These are phyloP conservation scores for Trichothecium roseum DNA, from an alignment of 2,329 filamentous ascomycete species.

Conservation along the genomic window DNA sequence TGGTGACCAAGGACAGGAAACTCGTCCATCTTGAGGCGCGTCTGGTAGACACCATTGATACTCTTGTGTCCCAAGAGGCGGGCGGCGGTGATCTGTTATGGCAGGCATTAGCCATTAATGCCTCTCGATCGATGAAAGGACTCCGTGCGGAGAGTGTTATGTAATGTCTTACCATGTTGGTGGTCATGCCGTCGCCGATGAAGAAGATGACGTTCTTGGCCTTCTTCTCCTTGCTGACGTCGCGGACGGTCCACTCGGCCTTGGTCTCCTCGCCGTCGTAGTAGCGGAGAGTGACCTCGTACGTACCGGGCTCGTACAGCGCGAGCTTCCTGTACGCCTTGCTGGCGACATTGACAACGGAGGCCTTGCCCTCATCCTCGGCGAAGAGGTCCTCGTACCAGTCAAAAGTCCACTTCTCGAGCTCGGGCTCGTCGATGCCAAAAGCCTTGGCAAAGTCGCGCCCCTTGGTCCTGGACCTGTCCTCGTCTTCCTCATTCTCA, in stretches of 20 bases:
- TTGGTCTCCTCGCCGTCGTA: slow-evolving; percentile 61
- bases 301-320: slow-evolving; percentile 69
- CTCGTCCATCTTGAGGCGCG: slow-evolving; percentile 64
- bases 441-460: slow-evolving; percentile 57
- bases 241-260: slow-evolving; percentile 68
- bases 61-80: slow-evolving; percentile 72
- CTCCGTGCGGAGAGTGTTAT: neutral
- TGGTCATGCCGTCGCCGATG: slow-evolving; percentile 66
- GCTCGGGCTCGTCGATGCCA: slow-evolving; percentile 53
- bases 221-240: slow-evolving; percentile 57
- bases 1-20: slow-evolving; percentile 82
- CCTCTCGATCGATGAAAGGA: too few species aligned
- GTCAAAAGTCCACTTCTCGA: slow-evolving; percentile 76
- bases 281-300: slow-evolving; percentile 66
- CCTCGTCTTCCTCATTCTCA: too few species aligned
- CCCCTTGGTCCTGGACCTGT: too few species aligned
- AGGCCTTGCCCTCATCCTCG: slow-evolving; percentile 56
- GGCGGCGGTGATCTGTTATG: slow-evolving; percentile 59
- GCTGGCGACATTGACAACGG: slow-evolving; percentile 68
- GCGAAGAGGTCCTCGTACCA: slow-evolving; percentile 83
- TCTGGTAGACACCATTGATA: slow-evolving; percentile 77
- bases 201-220: slow-evolving; percentile 82
- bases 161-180: slow-evolving; percentile 47
- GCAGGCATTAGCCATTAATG: neutral
- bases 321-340: slow-evolving; percentile 70